These are phyloP conservation scores for Botrytis sinoallii DNA, from an alignment of 2,329 filamentous ascomycete species.

Conservation along the genomic window DNA sequence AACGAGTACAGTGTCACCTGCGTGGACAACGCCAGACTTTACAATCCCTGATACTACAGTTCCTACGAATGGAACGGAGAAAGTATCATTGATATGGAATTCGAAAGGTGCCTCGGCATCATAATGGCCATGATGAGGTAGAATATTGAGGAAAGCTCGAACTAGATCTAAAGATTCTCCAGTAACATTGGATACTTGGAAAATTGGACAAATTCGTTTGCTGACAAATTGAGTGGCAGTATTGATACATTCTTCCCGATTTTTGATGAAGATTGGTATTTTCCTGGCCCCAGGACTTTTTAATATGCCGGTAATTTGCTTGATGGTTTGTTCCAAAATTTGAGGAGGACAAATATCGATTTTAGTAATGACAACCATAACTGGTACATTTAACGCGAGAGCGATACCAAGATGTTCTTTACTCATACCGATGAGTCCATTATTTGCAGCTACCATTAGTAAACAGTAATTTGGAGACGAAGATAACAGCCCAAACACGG, in stretches of 20 bases:
- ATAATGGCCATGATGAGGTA: conserved; percentile 92
- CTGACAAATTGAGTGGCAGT: conserved; percentile 95
- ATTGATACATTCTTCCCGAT: conserved; percentile 85
- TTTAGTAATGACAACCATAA: conserved; percentile 97
- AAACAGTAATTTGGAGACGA: conserved; percentile 97
- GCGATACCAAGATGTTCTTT: conserved; percentile 97
- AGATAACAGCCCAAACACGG: conserved; percentile 90
- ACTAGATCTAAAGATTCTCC: conserved; percentile 88
- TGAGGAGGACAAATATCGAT: conserved; percentile 97
- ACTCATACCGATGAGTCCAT: conserved; percentile 95
- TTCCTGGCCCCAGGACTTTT: conserved; percentile 92
- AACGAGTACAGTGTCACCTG: conserved; percentile 84
- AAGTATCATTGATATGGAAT: conserved; percentile 95
- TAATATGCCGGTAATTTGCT: conserved; percentile 86
- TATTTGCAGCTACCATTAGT: conserved; percentile 97
- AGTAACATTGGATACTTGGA: conserved; percentile 97
- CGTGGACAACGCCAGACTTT: conserved; percentile 81
- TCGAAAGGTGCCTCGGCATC: conserved; percentile 85
- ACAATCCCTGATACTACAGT: conserved; percentile 95
- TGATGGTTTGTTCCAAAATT: conserved; percentile 89
- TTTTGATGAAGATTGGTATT: conserved; percentile 93
- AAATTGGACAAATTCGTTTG: conserved; percentile 92
- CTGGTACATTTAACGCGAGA: conserved; percentile 88
- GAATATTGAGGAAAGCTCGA: conserved; percentile 87
- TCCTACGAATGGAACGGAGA: conserved; percentile 94